Evolutionary conservation across 2,329 filamentous ascomycete species (phyloP).

Genomic region (Clonostachys rosea): DNA sequence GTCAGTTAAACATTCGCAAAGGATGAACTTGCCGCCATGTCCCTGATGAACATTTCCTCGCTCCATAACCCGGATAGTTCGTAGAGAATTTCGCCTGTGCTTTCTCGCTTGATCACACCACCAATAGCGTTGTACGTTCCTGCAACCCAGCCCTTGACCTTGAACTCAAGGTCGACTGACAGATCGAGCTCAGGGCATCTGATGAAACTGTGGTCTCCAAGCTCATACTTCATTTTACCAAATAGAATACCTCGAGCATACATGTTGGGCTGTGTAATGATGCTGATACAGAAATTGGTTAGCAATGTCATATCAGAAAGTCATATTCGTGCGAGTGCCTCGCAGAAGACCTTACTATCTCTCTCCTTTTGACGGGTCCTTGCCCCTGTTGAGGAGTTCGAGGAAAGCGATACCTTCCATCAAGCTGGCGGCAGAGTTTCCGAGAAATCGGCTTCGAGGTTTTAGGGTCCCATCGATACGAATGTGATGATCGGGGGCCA

Average conservation of each 20-base stretch:
- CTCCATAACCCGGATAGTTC: conserved; percentile 93
- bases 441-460: conserved; percentile 89
- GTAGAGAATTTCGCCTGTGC: conserved; percentile 80
- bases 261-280: conserved; percentile 97
- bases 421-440: conserved; percentile 94
- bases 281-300: conserved; percentile 40
- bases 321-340: background rate
- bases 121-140: conserved; percentile 96
- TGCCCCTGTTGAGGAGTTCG: conserved; percentile 73
- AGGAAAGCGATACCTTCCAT: conserved; percentile 96
- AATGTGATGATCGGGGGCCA: conserved; percentile 90
- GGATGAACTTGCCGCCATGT: conserved; percentile 58
- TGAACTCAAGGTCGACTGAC: conserved; percentile 92
- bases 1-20: background rate
- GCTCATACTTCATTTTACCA: conserved; percentile 99
- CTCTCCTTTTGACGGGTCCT: conserved; percentile 63
- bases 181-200: conserved; percentile 85
- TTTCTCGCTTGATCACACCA: conserved; percentile 83
- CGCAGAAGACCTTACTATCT: conserved; percentile 65
- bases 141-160: conserved; percentile 95
- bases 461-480: conserved; percentile 95
- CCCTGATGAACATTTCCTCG: conserved; percentile 89
- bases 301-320: too few relatives aligned
- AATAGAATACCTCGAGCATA: conserved; percentile 96
- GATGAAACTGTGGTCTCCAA: conserved; percentile 93